Evolutionary conservation across 2,329 filamentous ascomycete species (phyloP), one percentile per base, ranked within the genome.

Genomic region (Xenosphaeropsis pyriputrescens): DNA sequence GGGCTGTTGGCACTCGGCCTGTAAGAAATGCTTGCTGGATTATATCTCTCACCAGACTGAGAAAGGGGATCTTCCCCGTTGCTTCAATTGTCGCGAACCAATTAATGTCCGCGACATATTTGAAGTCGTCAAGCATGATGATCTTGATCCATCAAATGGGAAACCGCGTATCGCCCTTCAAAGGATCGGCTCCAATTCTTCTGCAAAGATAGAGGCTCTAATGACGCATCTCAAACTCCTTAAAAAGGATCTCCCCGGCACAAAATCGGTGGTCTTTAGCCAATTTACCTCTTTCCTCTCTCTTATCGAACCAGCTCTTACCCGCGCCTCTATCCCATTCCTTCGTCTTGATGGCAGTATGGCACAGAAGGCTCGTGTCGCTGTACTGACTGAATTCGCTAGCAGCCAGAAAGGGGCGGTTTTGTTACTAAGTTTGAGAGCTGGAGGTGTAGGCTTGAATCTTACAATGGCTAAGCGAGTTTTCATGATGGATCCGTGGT

Each of bases 401-500:
- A 62, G 73, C 36, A 57, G 65, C 40, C 56, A 63, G 2, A 74
- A 70, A 35, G 84, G 85, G 17, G 72, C 72, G 2, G 73, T 98
- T 1, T 64, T 98, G 4, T 66, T 98, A 2, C 72, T 98, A 37
- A 89, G 80, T 49, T 64, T 98, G 39, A 72, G 85, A 15, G 91
- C 93, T 0, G 91, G 93, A 4, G 93, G 91, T 17, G 91, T 98
- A 0, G 91, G 91, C 0, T 66, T 98, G 32, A 98, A 98, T 53
- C 60, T 98, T 43, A 96, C 89, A 0, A 79, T 78, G 47, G 91
- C 91, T 5, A 85, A 79, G 45, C 68, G 84, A 38, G 93, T 98
- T 5, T 98, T 81, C 62, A 93, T 98, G 83, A 96, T 98, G 91
- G 91, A 98, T 58, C 91, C 91, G 0, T 98, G 91, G 91, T 98